phyloP scores from a whole-genome alignment of 495 filamentous ascomycete species.

The Beverwykella pulmonaria region DNA sequence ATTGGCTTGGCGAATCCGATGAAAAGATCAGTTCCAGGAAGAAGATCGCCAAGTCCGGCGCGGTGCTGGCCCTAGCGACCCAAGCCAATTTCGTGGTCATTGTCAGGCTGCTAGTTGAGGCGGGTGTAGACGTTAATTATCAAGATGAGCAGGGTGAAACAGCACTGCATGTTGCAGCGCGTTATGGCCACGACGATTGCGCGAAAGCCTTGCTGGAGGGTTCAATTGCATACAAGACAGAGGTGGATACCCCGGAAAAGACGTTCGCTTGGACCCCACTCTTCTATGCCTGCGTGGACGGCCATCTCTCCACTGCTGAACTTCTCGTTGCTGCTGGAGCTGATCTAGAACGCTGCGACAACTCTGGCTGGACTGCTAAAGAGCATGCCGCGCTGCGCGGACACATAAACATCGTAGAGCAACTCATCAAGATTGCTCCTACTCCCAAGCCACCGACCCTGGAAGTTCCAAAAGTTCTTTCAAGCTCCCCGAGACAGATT shows the following conservation, averaged over 20 bases:
- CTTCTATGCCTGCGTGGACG: conserved; percentile 89
- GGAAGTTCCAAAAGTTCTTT: conserved; percentile 42
- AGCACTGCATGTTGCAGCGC: conserved; percentile 87
- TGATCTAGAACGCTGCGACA: conserved; percentile 70
- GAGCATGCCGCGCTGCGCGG: conserved; percentile 91
- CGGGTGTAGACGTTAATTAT: conserved; percentile 91
- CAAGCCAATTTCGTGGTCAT: conserved; percentile 82
- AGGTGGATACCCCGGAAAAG: conserved; percentile 78
- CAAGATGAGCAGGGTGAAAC: conserved; percentile 93
- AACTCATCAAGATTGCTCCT: conserved; percentile 59
- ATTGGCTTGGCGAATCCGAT: conserved; percentile 62
- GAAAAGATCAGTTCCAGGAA: conserved; percentile 65
- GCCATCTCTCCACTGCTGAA: conserved; percentile 68
- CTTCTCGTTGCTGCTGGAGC: conserved; percentile 75
- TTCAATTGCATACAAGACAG: conserved; percentile 65
- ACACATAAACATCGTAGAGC: conserved; percentile 75
- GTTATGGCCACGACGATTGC: conserved; percentile 82
- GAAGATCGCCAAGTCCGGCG: conserved; percentile 78
- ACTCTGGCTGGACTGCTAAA: conserved; percentile 91
- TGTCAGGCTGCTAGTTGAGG: conserved; percentile 82
- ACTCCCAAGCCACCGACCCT: conserved; percentile 53
- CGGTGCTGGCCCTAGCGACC: conserved; percentile 82
- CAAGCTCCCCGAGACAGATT: conserved; percentile 35
- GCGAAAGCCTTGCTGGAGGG: conserved; percentile 73
- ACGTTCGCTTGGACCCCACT: conserved; percentile 92